A percentile compares a stretch with the other conserved stretches of the same genome.
Evolutionary conservation across 2,329 filamentous ascomycete genomes (phyloP).

Genomic region (Boeremia lycopersici): DNA sequence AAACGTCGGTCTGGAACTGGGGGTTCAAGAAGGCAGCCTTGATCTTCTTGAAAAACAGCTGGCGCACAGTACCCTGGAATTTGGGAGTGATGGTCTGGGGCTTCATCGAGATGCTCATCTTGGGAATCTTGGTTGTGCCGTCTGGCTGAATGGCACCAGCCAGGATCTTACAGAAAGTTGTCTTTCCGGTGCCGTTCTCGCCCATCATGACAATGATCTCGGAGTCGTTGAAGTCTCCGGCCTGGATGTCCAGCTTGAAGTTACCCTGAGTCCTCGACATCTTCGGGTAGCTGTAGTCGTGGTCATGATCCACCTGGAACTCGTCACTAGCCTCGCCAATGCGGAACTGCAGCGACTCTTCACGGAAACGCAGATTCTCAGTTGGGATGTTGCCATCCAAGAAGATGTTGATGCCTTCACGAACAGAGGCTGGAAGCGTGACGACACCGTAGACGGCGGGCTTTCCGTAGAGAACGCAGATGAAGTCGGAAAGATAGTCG

Average conservation of each 20-base stretch:
- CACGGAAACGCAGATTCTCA: conserved; percentile 97
- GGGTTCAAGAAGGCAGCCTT: conserved; percentile 94
- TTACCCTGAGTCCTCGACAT: conserved; percentile 93
- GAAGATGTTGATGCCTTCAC: conserved; percentile 99
- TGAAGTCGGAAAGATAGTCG: conserved; percentile 98
- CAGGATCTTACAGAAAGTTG: conserved; percentile 95
- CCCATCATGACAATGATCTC: conserved; percentile 99
- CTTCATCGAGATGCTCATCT: conserved; percentile 99
- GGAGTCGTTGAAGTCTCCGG: conserved; percentile 92
- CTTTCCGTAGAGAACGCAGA: conserved; percentile 95
- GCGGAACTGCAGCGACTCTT: conserved; percentile 95
- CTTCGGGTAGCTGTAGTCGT: conserved; percentile 82
- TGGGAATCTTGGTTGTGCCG: conserved; percentile 74
- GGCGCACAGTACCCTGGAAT: conserved; percentile 94
- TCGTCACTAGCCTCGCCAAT: conserved; percentile 90
- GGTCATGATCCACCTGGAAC: conserved; percentile 80
- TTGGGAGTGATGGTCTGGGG: conserved; percentile 99
- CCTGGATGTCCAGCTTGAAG: conserved; percentile 83
- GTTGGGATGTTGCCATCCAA: conserved; percentile 97
- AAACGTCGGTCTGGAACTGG: conserved; percentile 99
- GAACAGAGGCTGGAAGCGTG: conserved; percentile 91
- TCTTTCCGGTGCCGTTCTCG: conserved; percentile 99
- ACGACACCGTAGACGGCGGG: conserved; percentile 98
- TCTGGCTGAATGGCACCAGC: conserved; percentile 94
- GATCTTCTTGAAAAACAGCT: conserved; percentile 99